phyloP scores from a whole-genome alignment of 2,329 filamentous ascomycete species.

The Trichoderma afroharzianum region DNA sequence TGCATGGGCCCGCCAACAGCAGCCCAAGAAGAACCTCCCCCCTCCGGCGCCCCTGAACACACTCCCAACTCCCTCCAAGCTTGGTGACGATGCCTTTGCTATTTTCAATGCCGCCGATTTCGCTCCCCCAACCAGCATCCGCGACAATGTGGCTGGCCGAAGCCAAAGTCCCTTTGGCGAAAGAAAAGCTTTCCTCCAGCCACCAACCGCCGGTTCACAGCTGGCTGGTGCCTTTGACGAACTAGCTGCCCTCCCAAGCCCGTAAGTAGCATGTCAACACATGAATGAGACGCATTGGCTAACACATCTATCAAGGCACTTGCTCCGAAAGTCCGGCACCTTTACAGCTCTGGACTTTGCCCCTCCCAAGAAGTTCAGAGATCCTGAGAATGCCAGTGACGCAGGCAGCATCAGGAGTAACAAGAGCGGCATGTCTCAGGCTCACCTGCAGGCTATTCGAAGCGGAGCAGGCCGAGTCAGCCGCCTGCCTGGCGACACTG shows the following conservation, averaged over 20 bases:
- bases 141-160: slow-evolving; percentile 66
- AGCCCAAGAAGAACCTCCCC: slow-evolving; percentile 51
- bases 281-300: slow-evolving; percentile 26
- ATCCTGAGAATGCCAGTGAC: slow-evolving; percentile 59
- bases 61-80: slow-evolving; percentile 79
- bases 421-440: slow-evolving; percentile 66
- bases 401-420: slow-evolving; percentile 65
- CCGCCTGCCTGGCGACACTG: slow-evolving; percentile 74
- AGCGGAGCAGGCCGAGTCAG: slow-evolving; percentile 83
- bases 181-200: slow-evolving; percentile 69
- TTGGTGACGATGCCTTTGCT: slow-evolving; percentile 77
- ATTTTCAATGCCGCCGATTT: slow-evolving; percentile 71
- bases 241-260: slow-evolving; percentile 78
- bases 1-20: slow-evolving; percentile 40
- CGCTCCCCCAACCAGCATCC: slow-evolving; percentile 68
- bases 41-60: slow-evolving; percentile 71
- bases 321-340: slow-evolving; percentile 71
- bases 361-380: slow-evolving; percentile 69
- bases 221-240: slow-evolving; percentile 84
- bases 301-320: slow-evolving; percentile 46
- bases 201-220: slow-evolving; percentile 70
- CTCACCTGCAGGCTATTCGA: slow-evolving; percentile 68
- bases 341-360: slow-evolving; percentile 81
- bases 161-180: slow-evolving; percentile 62
- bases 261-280: slow-evolving; percentile 57